These are phyloP conservation scores for Gloeopeniophorella convolvens DNA, from an alignment of 768 basidiomycete species.

Conservation along the genomic window DNA sequence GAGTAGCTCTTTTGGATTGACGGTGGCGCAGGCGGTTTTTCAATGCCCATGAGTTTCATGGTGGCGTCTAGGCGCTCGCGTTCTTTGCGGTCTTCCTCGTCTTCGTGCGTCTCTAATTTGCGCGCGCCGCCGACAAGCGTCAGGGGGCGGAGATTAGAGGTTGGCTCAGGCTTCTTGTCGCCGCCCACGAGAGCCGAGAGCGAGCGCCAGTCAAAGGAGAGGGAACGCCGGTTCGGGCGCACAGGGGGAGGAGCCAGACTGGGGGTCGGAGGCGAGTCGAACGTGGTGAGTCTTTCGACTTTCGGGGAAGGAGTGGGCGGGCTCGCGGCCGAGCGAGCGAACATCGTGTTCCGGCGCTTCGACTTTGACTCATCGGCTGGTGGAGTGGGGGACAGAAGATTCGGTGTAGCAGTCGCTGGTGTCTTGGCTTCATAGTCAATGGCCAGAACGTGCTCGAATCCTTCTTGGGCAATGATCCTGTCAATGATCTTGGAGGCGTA, in stretches of 20 bases:
- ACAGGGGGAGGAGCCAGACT: constrained; percentile 23
- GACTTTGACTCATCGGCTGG: constrained; percentile 34
- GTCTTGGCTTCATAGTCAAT: constrained; percentile 74
- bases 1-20: constrained; percentile 37
- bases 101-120: constrained; percentile 82
- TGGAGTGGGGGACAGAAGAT: constrained; percentile 29
- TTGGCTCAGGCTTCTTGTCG: constrained; percentile 58
- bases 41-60: constrained; percentile 93
- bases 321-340: constrained; percentile 31
- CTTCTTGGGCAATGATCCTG: constrained; percentile 92
- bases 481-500: constrained; percentile 99
- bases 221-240: constrained; percentile 55
- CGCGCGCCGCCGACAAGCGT: constrained; percentile 65
- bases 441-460: constrained; percentile 95
- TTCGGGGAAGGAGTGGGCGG: constrained; percentile 29
- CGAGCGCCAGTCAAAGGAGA: constrained; percentile 80
- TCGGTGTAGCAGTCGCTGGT: constrained; percentile 40
- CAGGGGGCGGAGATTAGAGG: constrained; percentile 54
- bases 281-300: constrained; percentile 30
- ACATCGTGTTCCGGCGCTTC: constrained; percentile 58
- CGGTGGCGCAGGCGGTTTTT: constrained; percentile 46
- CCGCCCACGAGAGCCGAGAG: constrained; percentile 62
- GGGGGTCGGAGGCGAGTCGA: constrained; percentile 25
- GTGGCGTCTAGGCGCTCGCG: constrained; percentile 84
- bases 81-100: constrained; percentile 87